Base-by-base conservation (phyloP, 225 moss, liverwort and hornwort species). In the Bryum argenteum region DNA sequence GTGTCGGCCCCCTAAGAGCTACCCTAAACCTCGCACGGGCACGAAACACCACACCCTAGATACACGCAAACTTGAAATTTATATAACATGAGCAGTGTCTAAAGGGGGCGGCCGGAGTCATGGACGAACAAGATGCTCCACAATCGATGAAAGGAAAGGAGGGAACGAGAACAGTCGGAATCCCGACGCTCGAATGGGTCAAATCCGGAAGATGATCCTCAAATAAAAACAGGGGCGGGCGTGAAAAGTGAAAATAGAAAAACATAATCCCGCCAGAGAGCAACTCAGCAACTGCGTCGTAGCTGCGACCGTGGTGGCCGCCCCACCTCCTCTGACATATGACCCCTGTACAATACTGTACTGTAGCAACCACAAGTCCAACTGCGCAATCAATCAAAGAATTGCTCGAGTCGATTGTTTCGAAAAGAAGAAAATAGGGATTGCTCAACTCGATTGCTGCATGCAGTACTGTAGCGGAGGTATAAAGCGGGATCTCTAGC, bases 51-150 rank as follows among this genome's bases (percentile, higher is more conserved):
- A 60, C 73, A 69, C 69, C 69, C 65, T 39, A 5, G 9, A 69
- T 57, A 43, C 21, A 62, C 38, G 61, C 48, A 10, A 17, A 33
- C 12, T 2, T 8, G 8, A 44, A 67, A 8, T 5, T 10, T 41
- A 79, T 53, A 55, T 12, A 55, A 65, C 17, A 48, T 26, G 16
- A 4, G 6, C 63, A 5, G 38, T 21, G 10, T 61, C 14, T 4
- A 8, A 11, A 54, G 45, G 69, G n/a, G 77, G 81, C 81, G 74
- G 66, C 77, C 69, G 74, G 70, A 74, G 41, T 2, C 2, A 13
- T 10, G 69, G 72, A 59, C 44, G 52, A 19, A 9, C 22, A 42
- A 77, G 71, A 78, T 71, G 78, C 70, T 28, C 14, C n/a, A 14
- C 60, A 8, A 66, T 20, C 21, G 44, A 44, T 11, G 6, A 6